Conservation (phyloP, 163 green algal species). For the Chlorella variabilis region DNA sequence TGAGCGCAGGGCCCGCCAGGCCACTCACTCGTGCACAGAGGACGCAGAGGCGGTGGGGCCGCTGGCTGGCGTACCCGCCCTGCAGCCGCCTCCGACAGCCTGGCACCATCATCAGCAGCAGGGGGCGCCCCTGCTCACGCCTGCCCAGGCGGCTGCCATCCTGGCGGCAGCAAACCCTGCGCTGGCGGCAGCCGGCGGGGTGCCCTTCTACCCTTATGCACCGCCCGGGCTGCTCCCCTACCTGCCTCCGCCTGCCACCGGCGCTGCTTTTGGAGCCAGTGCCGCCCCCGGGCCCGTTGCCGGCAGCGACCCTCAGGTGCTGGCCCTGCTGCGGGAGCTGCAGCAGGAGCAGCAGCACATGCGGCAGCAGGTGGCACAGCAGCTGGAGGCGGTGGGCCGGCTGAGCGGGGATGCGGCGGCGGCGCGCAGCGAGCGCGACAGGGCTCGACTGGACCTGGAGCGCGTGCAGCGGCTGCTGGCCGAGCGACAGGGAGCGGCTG, state of each 20-base stretch:
- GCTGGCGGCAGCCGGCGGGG: background rate
- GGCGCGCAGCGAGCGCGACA: conserved; percentile 29
- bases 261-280: background rate
- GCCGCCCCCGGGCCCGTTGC: background rate
- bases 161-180: conserved; percentile 17
- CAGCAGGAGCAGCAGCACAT: conserved; percentile 23
- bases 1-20: conserved; percentile 2
- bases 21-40: background rate
- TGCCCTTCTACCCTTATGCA: background rate
- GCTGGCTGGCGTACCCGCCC: background rate
- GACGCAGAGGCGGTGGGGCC: background rate
- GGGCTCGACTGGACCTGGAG: conserved; percentile 13
- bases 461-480: conserved; percentile 36
- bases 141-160: background rate
- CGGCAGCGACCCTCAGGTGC: conserved; percentile 1
- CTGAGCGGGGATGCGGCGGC: background rate
- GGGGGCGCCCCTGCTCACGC: background rate
- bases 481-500: conserved; percentile 6
- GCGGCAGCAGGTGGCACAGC: background rate
- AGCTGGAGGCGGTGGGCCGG: background rate
- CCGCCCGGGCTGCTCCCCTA: background rate
- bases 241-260: background rate
- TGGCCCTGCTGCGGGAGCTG: conserved; percentile 6
- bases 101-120: background rate
- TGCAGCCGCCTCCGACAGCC: background rate